A percentile compares a stretch with the other conserved stretches of the same genome.
These are phyloP conservation scores for Diaporthe sp. DNA, from an alignment of 2,329 filamentous ascomycete species.

Conservation along the genomic window DNA sequence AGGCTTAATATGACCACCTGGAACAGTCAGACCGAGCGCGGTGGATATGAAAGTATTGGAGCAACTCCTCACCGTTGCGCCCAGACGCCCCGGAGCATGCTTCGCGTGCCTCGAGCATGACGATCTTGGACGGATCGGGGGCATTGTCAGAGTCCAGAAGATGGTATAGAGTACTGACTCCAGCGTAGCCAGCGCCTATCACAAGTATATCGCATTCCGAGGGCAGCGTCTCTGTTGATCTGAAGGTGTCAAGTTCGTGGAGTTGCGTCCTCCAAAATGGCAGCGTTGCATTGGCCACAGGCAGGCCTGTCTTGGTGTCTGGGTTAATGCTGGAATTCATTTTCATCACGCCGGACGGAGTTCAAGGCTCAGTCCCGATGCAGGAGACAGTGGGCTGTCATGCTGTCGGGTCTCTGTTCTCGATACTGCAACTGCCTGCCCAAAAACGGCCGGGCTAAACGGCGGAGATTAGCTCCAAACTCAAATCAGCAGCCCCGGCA, in stretches of 20 bases:
- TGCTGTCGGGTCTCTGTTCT: background rate
- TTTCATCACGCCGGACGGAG: background rate
- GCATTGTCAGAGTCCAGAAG: conserved; percentile 44
- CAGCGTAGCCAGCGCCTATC: conserved; percentile 62
- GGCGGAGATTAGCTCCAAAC: conserved; percentile 4
- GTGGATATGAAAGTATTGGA: too few species aligned
- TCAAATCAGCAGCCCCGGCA: conserved; percentile 11
- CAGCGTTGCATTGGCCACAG: conserved; percentile 27
- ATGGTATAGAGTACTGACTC: conserved; percentile 57
- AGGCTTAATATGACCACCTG: conserved; percentile 34
- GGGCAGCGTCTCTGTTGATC: conserved; percentile 53
- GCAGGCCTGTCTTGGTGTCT: background rate
- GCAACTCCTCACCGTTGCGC: conserved; percentile 48
- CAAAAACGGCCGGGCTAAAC: background rate
- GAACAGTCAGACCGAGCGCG: background rate
- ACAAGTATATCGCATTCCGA: conserved; percentile 57
- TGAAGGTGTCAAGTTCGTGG: conserved; percentile 51
- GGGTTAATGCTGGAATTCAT: background rate
- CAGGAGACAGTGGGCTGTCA: background rate
- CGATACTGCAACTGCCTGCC: background rate
- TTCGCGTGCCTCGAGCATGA: conserved; percentile 50
- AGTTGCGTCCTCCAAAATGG: conserved; percentile 56
- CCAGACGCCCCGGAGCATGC: conserved; percentile 54
- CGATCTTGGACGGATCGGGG: conserved; percentile 39
- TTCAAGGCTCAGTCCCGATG: background rate